Base-by-base conservation (phyloP, 495 filamentous ascomycete genomes). In the Hypoxylon intermedium region DNA sequence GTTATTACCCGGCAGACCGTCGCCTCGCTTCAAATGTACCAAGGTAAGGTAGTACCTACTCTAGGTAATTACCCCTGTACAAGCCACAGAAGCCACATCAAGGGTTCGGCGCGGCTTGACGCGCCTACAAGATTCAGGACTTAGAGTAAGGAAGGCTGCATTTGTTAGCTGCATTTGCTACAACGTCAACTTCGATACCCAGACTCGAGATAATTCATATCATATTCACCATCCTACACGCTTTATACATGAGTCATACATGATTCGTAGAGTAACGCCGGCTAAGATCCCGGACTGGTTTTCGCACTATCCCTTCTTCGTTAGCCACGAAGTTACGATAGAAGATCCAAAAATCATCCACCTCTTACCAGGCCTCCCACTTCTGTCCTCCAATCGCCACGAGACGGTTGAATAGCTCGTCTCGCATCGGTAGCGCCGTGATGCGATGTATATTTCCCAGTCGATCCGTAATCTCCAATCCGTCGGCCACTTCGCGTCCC, bases 371-470 rank as follows among this genome's bases (percentile, higher is more conserved):
- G 63, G 83, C 83, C 78, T 92, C 89, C 92, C 91, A 96, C 76
- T 90, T 90, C 82, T 97, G 91, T 38, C 82, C 84, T 23, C 89
- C 90, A 65, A 96, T 89, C 2, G 90, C 87, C 48, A 94, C 73
- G 55, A 96, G 64, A 16, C 92, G 83, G 75, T 96, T 95, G 67
- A 96, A 95, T 49, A 97, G 67, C 76, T 94, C 88, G 69, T 96
- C 89, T 43, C 92, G 69, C 71, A 88, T 68, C 60, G 81, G 82
- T 72, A 93, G 80, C 2, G 91, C 91, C 13, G 88, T 96, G 1
- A 97, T 50, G 51, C 81, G 81, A 51, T 76, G 85, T 45, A 60
- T 73, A 28, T 85, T 74, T 0, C 84, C 85, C 4, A 71, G 67
- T 48, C 74, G 78, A 38, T 85, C 85, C 13, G 75, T 68, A 66